Base-by-base conservation (phyloP, 139 green algal species). In the Gonium pectorale region DNA sequence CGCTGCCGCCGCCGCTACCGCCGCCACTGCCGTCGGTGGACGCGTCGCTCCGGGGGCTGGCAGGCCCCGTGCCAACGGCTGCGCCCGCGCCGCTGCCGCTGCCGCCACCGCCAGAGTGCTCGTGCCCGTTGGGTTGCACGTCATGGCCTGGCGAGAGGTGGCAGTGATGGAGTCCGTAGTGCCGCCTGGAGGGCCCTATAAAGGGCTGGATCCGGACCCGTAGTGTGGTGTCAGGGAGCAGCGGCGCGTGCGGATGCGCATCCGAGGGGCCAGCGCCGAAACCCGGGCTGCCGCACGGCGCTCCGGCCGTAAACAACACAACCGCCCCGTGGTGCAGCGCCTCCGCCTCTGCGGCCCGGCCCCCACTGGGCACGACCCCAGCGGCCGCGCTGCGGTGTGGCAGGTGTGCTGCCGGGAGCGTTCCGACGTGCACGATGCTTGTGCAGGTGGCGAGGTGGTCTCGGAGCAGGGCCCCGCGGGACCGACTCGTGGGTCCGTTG, bases 331-430 rank as follows among this genome's bases (percentile, higher is more conserved):
- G 59, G 24, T 67, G 59, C 13, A n/a, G 59, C 13, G 26, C 13
- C 59, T n/a, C n/a, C n/a, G n/a, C n/a, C n/a, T n/a, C n/a, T 6
- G 26, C 59, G 59, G 17, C 59, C 11, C 24, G 59, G 59, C 26
- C 27, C 59, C 59, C 9, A 21, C 26, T 29, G 26, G 59, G 17
- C 7, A 21, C 13, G 26, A 29, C 59, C n/a, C 26, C 59, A n/a
- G 19, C n/a, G n/a, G n/a, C n/a, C n/a, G n/a, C n/a, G n/a, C n/a
- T n/a, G 17, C 59, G 24, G 59, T 22, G 22, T 5, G 77, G 77
- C 43, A 83, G 31, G 33, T 73, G 60, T 24, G 52, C 77, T 0
- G 41, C 77, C 1, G 60, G 77, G 33, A 83, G 62, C 41, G 62
- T 49, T 5, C 43, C 29, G 4, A 83, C 31, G 0, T 49, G 60